Percentiles rank a stretch among this genome's conserved stretches.
Evolutionary conservation across 2,329 filamentous ascomycete genomes (phyloP).

Genomic region (Blumeriella jaapii): DNA sequence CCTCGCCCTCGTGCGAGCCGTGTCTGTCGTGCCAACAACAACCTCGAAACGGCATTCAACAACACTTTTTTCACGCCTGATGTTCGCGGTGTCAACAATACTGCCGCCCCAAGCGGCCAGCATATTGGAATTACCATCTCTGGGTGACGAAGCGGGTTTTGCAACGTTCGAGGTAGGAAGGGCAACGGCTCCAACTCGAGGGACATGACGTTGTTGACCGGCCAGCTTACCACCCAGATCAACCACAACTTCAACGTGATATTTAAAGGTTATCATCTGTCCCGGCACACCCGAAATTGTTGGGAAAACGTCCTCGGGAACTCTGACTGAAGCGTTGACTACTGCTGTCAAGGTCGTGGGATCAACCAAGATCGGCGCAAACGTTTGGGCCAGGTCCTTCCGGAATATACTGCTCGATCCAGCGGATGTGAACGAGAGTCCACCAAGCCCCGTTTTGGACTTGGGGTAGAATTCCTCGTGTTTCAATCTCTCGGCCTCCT

Average conservation of each 20-base stretch:
- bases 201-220: slow-evolving; percentile 40
- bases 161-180: slow-evolving; percentile 18
- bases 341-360: slow-evolving; percentile 66
- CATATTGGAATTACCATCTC: slow-evolving; percentile 33
- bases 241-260: slow-evolving; percentile 84
- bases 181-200: slow-evolving; percentile 22
- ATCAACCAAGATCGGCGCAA: slow-evolving; percentile 80
- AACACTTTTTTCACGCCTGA: slow-evolving; percentile 85
- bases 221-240: slow-evolving; percentile 82
- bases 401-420: slow-evolving; percentile 87
- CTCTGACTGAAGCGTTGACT: slow-evolving; percentile 70
- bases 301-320: slow-evolving; percentile 85
- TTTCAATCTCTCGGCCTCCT: slow-evolving; percentile 55
- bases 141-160: slow-evolving; percentile 11
- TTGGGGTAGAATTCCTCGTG: slow-evolving; percentile 72
- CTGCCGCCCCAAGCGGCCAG: slow-evolving; percentile 48
- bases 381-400: slow-evolving; percentile 84
- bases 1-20: slow-evolving; percentile 29
- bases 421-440: slow-evolving; percentile 74
- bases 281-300: slow-evolving; percentile 85
- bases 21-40: slow-evolving; percentile 77
- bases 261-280: slow-evolving; percentile 89
- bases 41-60: slow-evolving; percentile 79
- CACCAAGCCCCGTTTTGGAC: slow-evolving; percentile 75
- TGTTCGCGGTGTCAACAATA: slow-evolving; percentile 77